phyloP scores from a whole-genome alignment of 345 rosid species.

The Isatis tinctoria region DNA sequence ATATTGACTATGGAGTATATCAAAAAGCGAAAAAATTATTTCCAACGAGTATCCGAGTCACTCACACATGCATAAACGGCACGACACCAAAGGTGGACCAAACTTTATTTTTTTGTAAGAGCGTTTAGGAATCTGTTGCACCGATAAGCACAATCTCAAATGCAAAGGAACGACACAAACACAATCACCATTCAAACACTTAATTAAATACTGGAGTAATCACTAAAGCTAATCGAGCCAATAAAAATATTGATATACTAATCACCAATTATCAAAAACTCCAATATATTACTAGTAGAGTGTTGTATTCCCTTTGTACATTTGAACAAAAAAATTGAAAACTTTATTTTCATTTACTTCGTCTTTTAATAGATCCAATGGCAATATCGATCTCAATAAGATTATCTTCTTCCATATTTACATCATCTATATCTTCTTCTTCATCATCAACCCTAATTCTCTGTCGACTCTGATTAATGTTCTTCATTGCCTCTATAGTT shows the following conservation, averaged over 20 bases:
- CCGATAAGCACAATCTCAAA: no score
- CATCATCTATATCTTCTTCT: conserved; percentile 28
- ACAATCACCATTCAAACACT: no score
- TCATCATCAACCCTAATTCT: conserved; percentile 5
- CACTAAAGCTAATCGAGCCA: background rate
- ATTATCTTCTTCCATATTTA: conserved; percentile 57
- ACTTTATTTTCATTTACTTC: conserved; percentile 5
- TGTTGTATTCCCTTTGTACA: background rate
- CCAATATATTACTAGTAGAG: background rate
- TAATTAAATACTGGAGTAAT: background rate
- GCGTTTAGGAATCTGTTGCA: no score
- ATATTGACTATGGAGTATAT: no score
- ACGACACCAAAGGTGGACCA: no score
- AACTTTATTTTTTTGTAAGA: no score
- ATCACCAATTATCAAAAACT: background rate
- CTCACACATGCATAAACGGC: no score
- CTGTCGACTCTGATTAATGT: background rate
- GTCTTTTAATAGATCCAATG: conserved; percentile 61
- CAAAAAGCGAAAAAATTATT: no score
- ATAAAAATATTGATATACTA: background rate
- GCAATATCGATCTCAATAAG: conserved; percentile 81
- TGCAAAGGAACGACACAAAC: no score
- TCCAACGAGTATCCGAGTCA: no score
- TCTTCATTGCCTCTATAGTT: conserved; percentile 3
- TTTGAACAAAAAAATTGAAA: background rate